Base-by-base conservation (phyloP, 768 basidiomycete species). In the Auricularia sp. region DNA sequence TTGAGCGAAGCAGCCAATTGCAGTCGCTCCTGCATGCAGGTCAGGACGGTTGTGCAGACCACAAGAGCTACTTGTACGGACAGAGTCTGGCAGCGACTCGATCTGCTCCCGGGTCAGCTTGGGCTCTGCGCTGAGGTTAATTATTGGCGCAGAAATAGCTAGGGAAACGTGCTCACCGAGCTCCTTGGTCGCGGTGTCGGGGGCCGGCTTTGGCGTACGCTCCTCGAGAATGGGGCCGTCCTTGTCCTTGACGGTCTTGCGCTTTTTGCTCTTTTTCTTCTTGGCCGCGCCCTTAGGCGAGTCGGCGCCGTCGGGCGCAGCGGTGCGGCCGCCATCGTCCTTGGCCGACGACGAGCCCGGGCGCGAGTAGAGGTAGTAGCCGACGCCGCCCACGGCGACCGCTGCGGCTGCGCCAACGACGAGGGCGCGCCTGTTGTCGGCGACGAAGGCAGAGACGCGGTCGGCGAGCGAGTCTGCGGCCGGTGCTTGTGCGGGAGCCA, bases 181-280 rank as follows among this genome's bases (percentile, higher is more conserved):
- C 47, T 51, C 43, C 43, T 44, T 44, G 18, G 18, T 3, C 11
- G 43, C 54, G 16, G 16, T 10, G 54, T 11, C 54, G 29, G 54
- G 14, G 29, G 54, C 23, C 14, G 56, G 8, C 65, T 76, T 77
- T 3, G 87, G 79, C 62, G 79, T 80, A 62, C 81, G 72, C 74
- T 94, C 91, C 79, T 95, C 91, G 60, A 96, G 74, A 51, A 96
- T 78, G 44, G 93, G 93, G 0, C 88, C 87, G 66, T 90, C 85
- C 5, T 74, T 66, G 66, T 84, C 84, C 71, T 83, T 86, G 12
- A 72, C 75, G 0, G 80, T 68, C 75, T 82, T 84, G 75, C 80
- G 84, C 77, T 87, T 88, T 76, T 84, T 85, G 73, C 78, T 78
- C 58, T 71, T 69, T 70, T 82, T 84, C 71, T 71, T 76, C 68